Evolutionary conservation across 78 protist genomes (phyloP).

Genomic region (Dictyostelium intermedium): DNA sequence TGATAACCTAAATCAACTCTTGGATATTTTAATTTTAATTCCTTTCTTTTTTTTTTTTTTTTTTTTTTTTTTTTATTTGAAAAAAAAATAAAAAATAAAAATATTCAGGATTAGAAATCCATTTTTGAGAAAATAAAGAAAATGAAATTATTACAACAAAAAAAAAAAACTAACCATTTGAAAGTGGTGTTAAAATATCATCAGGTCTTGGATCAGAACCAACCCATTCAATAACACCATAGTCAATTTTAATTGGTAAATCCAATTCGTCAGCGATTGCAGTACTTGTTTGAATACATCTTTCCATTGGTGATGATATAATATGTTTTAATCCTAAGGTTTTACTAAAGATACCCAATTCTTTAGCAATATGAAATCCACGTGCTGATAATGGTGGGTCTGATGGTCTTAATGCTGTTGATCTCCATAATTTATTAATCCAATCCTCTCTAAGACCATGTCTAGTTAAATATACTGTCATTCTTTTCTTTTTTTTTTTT

Average conservation of each 20-base stretch:
- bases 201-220: constrained; percentile 29
- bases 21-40: constrained; percentile 13
- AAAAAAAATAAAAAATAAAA: no score
- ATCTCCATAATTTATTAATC: constrained; percentile 47
- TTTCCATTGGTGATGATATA: constrained; percentile 63
- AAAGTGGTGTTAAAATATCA: constrained; percentile 17
- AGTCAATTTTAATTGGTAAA: constrained; percentile 45
- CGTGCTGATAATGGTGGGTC: constrained; percentile 61
- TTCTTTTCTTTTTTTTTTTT: background rate
- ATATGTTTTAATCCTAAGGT: constrained; percentile 27
- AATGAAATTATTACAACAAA: no score
- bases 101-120: no score
- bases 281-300: constrained; percentile 69
- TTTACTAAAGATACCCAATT: constrained; percentile 21
- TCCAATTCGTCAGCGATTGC: constrained; percentile 56
- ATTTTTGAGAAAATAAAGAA: no score
- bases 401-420: constrained; percentile 59
- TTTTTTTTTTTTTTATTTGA: background rate
- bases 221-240: constrained; percentile 54
- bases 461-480: constrained; percentile 65
- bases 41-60: background rate
- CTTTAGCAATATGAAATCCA: constrained; percentile 51
- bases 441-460: constrained; percentile 80
- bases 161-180: constrained; percentile 27
- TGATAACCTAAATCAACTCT: constrained; percentile 21